Evolutionary conservation across 257 asterid species (phyloP).

Genomic region (Gentiana straminea): DNA sequence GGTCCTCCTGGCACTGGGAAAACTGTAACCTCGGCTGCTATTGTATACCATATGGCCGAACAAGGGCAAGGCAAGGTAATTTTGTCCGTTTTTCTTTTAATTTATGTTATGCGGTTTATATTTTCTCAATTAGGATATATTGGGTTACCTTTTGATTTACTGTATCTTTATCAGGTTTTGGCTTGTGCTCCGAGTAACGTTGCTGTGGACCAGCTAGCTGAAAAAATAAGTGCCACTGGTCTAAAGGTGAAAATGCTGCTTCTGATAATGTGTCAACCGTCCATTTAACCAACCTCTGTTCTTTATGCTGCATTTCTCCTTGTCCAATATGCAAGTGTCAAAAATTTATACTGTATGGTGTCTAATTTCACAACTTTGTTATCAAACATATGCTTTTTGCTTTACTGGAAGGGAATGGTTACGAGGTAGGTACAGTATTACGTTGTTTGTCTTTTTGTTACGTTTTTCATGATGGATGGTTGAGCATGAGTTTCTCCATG

Average conservation of each 20-base stretch:
- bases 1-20: slow-evolving; percentile 99
- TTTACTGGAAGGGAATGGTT: too few relatives aligned
- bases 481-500: too few relatives aligned
- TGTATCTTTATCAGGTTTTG: slow-evolving; percentile 53
- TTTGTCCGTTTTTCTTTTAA: slow-evolving; percentile 2
- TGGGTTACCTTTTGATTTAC: background rate
- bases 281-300: background rate
- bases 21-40: slow-evolving; percentile 98
- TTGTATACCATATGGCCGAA: slow-evolving; percentile 98
- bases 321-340: too few relatives aligned
- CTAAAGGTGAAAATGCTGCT: slow-evolving; percentile 49
- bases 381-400: too few relatives aligned
- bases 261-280: background rate
- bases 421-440: too few relatives aligned
- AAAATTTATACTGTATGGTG: too few relatives aligned
- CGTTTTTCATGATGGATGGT: too few relatives aligned
- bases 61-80: slow-evolving; percentile 98
- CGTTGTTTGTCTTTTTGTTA: too few relatives aligned
- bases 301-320: background rate
- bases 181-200: slow-evolving; percentile 99
- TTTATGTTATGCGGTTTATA: background rate
- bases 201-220: slow-evolving; percentile 99
- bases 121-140: background rate
- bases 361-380: too few relatives aligned
- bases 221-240: slow-evolving; percentile 96